Evolutionary conservation across 495 filamentous ascomycete genomes (phyloP).

Genomic region (Penicillium cosmopolitanum): DNA sequence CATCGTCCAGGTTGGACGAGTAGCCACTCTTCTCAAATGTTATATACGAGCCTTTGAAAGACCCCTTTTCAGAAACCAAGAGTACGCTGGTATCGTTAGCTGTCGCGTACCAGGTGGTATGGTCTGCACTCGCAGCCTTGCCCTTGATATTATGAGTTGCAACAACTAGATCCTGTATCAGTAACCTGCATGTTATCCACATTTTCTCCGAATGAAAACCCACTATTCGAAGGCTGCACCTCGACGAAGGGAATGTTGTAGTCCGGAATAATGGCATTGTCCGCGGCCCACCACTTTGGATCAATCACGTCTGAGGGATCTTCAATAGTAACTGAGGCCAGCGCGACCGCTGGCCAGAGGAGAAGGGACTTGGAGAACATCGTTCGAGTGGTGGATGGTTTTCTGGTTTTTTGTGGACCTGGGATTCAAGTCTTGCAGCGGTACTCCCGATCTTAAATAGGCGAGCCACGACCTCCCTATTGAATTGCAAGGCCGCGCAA

Average conservation of each 20-base stretch:
- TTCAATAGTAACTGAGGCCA: slow-evolving; percentile 18
- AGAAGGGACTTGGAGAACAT: slow-evolving; percentile 11
- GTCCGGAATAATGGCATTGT: slow-evolving; percentile 21
- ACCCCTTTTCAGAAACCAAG: slow-evolving; percentile 13
- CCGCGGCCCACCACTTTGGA: slow-evolving; percentile 10
- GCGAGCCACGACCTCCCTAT: neutral
- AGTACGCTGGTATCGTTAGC: slow-evolving; percentile 27
- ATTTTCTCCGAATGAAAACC: neutral
- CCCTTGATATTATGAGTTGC: slow-evolving; percentile 14
- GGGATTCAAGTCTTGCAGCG: neutral
- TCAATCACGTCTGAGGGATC: slow-evolving; percentile 22
- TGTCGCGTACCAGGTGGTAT: slow-evolving; percentile 19
- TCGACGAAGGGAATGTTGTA: slow-evolving; percentile 15
- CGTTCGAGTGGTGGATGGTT: slow-evolving; percentile 3
- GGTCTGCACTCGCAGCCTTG: slow-evolving; percentile 10
- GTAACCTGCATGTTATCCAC: neutral
- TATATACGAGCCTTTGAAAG: slow-evolving; percentile 16
- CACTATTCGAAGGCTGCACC: slow-evolving; percentile 15
- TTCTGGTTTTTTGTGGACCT: neutral
- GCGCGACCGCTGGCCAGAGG: slow-evolving; percentile 13
- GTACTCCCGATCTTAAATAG: neutral
- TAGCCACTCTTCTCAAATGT: slow-evolving; percentile 23
- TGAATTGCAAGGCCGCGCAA: slow-evolving; percentile 5
- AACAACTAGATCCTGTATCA: slow-evolving; percentile 6
- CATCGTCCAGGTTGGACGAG: slow-evolving; percentile 18